Base-by-base conservation (phyloP, 106 monocot genomes). In the Dendrobium catenatum region DNA sequence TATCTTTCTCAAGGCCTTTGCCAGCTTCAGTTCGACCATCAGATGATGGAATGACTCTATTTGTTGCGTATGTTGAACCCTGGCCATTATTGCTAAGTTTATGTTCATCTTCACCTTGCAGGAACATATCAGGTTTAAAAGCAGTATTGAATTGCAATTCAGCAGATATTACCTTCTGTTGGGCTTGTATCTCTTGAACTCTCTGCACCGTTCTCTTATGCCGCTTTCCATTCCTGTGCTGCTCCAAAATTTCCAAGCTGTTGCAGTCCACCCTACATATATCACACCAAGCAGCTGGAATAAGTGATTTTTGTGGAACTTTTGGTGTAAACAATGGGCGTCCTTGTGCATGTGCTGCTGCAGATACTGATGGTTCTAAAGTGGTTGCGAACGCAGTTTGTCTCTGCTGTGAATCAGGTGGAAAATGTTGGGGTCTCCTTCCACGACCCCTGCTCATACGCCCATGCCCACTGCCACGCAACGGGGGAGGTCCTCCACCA, bases 221-320 rank as follows among this genome's bases (percentile, higher is more conserved):
- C 18, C 86, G 77, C 81, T 94, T 94, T 7, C 94, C 94, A 82
- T 86, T 91, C 85, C 86, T 89, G 78, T 94, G 94, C 78, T 94
- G 91, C 83, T 91, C 89, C 43, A 94, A 88, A 46, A 94, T 88
- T 79, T 91, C 89, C 51, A 86, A 75, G 37, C 86, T 94, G 86
- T 91, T 91, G 73, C 94, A 91, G 37, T 91, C 89, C 44, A 91
- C 94, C 81, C 91, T 84, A 77, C 94, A 94, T 44, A 91, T 76
- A 80, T 94, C 91, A 75, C 94, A 94, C 91, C 94, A 89, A 17
- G 89, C 86, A 66, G 82, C 20, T 26, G 82, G 86, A 70, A 80
- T 80, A 41, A 80, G 72, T 31, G 83, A 72, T 19, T 6, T 73
- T 43, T 27, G 29, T 20, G 64, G 27, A n/a, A 37, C 80, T 79